Percentiles rank a stretch among this genome's conserved stretches.
Conservation (phyloP, 2,329 filamentous ascomycete species). For the Fusarium poae region DNA sequence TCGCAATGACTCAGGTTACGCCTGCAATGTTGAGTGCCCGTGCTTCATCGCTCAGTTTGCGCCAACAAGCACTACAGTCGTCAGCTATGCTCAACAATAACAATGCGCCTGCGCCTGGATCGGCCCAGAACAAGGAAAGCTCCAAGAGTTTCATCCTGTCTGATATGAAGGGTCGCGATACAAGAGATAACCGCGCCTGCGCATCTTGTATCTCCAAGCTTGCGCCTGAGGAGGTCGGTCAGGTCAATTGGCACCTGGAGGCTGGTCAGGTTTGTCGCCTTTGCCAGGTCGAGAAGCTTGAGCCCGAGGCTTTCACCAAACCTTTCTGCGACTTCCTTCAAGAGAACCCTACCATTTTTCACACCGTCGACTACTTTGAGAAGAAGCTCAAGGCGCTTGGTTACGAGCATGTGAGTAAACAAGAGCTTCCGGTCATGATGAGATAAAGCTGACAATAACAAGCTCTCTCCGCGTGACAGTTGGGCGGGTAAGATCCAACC, state of each 20-base stretch:
- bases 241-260: conserved; percentile 52
- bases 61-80: conserved; percentile 55
- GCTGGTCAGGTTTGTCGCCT: conserved; percentile 51
- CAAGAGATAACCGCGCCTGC: conserved; percentile 55
- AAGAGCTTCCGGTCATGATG: neutral
- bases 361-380: conserved; percentile 85
- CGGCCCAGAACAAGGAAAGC: conserved; percentile 20
- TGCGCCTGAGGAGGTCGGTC: conserved; percentile 45
- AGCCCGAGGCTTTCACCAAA: conserved; percentile 78
- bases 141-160: conserved; percentile 63
- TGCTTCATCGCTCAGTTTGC: conserved; percentile 61
- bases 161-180: conserved; percentile 56
- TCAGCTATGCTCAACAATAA: conserved; percentile 40
- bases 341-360: conserved; percentile 92
- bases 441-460: conserved; percentile 27
- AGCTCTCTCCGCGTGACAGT: conserved; percentile 81
- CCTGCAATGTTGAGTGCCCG: conserved; percentile 60
- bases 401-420: conserved; percentile 73
- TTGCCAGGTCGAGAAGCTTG: conserved; percentile 56
- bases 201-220: conserved; percentile 56
- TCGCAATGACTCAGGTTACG: conserved; percentile 61
- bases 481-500: conserved; percentile 80
- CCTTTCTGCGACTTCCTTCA: conserved; percentile 91
- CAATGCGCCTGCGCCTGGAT: conserved; percentile 48
- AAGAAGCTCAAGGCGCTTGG: conserved; percentile 77